Base-by-base conservation (phyloP, 2,329 filamentous ascomycete genomes). In the Ploettnerulaceae sp. region DNA sequence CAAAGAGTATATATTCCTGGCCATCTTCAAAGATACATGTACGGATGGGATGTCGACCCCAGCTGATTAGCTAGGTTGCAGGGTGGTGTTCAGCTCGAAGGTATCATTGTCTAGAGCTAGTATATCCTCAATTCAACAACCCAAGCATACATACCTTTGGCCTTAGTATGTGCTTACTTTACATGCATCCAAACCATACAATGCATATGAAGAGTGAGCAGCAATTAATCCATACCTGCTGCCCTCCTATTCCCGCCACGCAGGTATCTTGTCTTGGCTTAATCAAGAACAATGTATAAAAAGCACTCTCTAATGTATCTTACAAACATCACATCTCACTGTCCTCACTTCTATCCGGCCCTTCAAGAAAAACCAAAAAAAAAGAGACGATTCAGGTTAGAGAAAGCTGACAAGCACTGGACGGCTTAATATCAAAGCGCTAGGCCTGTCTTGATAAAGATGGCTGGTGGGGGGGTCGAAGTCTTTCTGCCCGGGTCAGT, bases 161-260 rank as follows among this genome's bases (percentile, higher is more conserved):
- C 37, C 14, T 29, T 31, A 18, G 18, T 26, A 7, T 20, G 4
- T 5, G 14, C 18, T 35, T 12, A n/a, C 31, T 33, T 14, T 21
- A n/a, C 18, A 39, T 28, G 8, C 15, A 40, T 29, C 25, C 6
- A 40, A 7, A 29, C 20, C 24, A 9, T 29, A 40, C 25, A 40
- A 18, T 40, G 37, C 37, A 40, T 26, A 12, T 40, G 25, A 21
- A 40, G 25, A 29, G 25, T 40, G 31, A 40, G 25, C 25, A 29
- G 24, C 37, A 40, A 40, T 34, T 20, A 17, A 17, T 29, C 21
- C 15, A 18, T 29, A 15, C 25, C 20, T 20, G 20, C 20, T n/a
- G 15, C 15, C 6, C 14, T 12, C 17, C 20, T 29, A 15, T 15
- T 24, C 22, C 32, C 7, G n/a, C 4, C 20, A 8, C 11, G 15